phyloP scores from a whole-genome alignment of 805 yeast genomes.

The Saturnispora diversa region DNA sequence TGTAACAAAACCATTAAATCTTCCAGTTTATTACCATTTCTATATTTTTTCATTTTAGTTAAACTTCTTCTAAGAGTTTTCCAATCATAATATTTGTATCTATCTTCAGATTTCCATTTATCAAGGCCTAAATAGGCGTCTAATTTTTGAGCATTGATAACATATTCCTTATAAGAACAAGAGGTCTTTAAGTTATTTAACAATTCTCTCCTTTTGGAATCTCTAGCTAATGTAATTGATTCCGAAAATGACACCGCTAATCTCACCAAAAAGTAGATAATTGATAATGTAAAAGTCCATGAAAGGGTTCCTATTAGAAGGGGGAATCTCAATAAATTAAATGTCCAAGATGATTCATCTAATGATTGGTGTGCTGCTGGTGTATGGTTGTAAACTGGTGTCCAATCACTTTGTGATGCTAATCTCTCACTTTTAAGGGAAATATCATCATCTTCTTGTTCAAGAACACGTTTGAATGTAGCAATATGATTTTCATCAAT shows the following conservation, averaged over 20 bases:
- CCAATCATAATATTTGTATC: conserved; percentile 62
- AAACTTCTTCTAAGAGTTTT: conserved; percentile 46
- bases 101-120: conserved; percentile 54
- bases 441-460: conserved; percentile 24
- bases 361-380: background rate
- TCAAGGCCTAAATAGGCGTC: conserved; percentile 54
- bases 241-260: conserved; percentile 58
- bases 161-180: conserved; percentile 53
- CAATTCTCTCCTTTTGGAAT: conserved; percentile 45
- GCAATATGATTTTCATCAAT: conserved; percentile 26
- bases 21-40: conserved; percentile 30
- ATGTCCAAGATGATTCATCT: conserved; percentile 28
- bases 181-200: conserved; percentile 44
- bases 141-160: conserved; percentile 44
- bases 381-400: conserved; percentile 32
- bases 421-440: conserved; percentile 19
- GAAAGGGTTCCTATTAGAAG: conserved; percentile 40
- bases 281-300: conserved; percentile 48
- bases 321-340: conserved; percentile 57
- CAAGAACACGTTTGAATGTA: conserved; percentile 33
- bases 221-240: conserved; percentile 44
- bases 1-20: conserved; percentile 51
- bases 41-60: conserved; percentile 32
- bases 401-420: conserved; percentile 40
- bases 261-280: conserved; percentile 45